phyloP scores from a whole-genome alignment of 2,329 filamentous ascomycete genomes.

The Annulohypoxylon truncatum region DNA sequence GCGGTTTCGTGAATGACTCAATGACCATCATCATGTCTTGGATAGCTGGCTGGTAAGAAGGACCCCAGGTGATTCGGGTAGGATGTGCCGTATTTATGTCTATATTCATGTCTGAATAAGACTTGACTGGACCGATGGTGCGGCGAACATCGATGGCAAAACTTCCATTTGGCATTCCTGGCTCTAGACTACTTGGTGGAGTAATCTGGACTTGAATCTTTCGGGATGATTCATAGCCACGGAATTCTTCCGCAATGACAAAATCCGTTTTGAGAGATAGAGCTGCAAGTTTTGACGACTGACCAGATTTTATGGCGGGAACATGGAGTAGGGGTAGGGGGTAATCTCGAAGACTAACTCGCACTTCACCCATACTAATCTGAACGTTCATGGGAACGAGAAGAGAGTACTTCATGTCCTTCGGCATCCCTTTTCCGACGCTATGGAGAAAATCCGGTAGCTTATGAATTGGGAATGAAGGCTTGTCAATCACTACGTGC shows the following conservation, averaged over 20 bases:
- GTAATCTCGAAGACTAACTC: slow-evolving; percentile 90
- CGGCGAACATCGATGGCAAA: slow-evolving; percentile 89
- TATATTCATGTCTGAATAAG: slow-evolving; percentile 90
- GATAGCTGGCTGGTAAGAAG: slow-evolving; percentile 96
- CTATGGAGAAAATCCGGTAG: slow-evolving; percentile 86
- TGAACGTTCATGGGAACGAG: slow-evolving; percentile 90
- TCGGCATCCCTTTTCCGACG: slow-evolving; percentile 96
- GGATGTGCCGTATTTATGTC: slow-evolving; percentile 94
- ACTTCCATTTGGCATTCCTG: slow-evolving; percentile 67
- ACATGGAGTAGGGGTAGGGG: slow-evolving; percentile 92
- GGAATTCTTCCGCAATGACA: slow-evolving; percentile 93
- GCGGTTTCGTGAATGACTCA: slow-evolving; percentile 96
- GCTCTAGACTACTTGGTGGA: slow-evolving; percentile 72
- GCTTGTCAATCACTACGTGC: slow-evolving; percentile 88
- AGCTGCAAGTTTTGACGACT: slow-evolving; percentile 82
- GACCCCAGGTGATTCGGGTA: slow-evolving; percentile 95
- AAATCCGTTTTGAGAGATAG: slow-evolving; percentile 90
- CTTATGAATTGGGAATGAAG: slow-evolving; percentile 85
- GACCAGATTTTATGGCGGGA: slow-evolving; percentile 80
- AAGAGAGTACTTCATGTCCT: slow-evolving; percentile 89
- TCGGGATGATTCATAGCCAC: slow-evolving; percentile 81
- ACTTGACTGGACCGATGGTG: slow-evolving; percentile 95
- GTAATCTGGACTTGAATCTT: slow-evolving; percentile 86
- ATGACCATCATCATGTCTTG: slow-evolving; percentile 99
- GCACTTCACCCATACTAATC: slow-evolving; percentile 89